Base-by-base conservation (phyloP, 2,329 filamentous ascomycete species). In the Fusarium beomiforme region DNA sequence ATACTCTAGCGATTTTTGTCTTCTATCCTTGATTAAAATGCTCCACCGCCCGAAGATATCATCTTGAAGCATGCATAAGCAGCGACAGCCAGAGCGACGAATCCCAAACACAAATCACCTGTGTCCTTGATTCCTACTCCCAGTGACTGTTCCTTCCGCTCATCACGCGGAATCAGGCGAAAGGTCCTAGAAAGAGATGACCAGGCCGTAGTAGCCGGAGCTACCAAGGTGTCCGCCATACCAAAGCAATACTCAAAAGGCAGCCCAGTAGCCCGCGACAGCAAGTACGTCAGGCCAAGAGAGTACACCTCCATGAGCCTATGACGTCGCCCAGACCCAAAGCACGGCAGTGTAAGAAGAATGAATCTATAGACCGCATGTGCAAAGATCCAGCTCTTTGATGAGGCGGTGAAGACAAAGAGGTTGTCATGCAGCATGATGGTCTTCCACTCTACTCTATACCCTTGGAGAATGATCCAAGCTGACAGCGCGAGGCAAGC, bases 161-260 rank as follows among this genome's bases (percentile, higher is more conserved):
- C 29, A 42, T 42, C 26, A 11, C 46, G 36, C 8, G 46, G 47
- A 34, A 59, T 54, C 4, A 59, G 6, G 9, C 19, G 10, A 42
- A 59, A 59, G 1, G 56, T 54, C 26, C 54, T 59, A 1, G 56
- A 59, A 42, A 59, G 5, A 2, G 56, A 59, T 6, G 56, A 54
- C 56, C 46, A 59, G 2, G 56, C 56, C 2, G 56, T 54, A 17
- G 19, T 26, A 34, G 29, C 47, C 1, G 56, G 56, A 6, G 36
- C 47, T 9, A 54, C 56, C 8, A 54, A 1, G 4, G 56, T 59
- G 34, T 59, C 56, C 13, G 56, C 46, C 56, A 59, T 59, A 0
- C 56, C 56, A 4, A 59, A 59, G 21, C 56, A 59, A n/a, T 59
- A 59, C 13, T 59, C 56, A 26, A 59, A 59, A 4, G 56, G 46